These are phyloP conservation scores for Stramenopiles sp. DNA, from an alignment of 352 stramenopile genomes.

Conservation along the genomic window DNA sequence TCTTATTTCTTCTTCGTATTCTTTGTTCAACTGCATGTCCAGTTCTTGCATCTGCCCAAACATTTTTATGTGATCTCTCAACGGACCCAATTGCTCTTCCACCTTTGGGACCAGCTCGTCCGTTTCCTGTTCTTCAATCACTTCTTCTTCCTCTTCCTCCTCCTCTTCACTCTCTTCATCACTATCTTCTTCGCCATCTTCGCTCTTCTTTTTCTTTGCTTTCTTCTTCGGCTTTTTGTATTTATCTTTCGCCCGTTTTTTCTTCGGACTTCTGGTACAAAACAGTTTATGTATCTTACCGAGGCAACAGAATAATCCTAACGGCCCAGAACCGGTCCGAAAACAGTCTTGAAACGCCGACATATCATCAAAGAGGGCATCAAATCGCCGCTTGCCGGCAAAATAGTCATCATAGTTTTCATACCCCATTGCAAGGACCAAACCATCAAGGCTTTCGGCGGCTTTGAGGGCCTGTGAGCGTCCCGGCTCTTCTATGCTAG, in stretches of 20 bases:
- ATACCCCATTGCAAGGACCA: constrained; percentile 15
- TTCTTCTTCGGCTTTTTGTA: constrained; percentile 7
- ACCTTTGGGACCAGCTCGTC: constrained; percentile 18
- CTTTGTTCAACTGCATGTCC: constrained; percentile 43
- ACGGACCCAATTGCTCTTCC: not conserved
- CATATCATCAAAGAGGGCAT: not conserved
- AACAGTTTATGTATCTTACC: not conserved
- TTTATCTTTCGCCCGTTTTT: not conserved
- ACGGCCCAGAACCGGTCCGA: not conserved
- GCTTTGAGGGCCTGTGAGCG: constrained; percentile 39
- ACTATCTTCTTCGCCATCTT: not conserved
- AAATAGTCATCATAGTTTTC: constrained; percentile 24
- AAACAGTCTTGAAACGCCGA: not conserved
- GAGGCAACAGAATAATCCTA: not conserved
- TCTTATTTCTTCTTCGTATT: constrained; percentile 62
- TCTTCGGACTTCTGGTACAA: not conserved
- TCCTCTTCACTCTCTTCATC: constrained; percentile 12
- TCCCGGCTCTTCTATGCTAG: constrained; percentile 23
- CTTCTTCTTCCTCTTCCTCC: constrained; percentile 13
- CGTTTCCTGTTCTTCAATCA: constrained; percentile 16
- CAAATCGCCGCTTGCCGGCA: constrained; percentile 26
- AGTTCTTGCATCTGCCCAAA: constrained; percentile 37
- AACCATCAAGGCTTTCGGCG: constrained; percentile 37
- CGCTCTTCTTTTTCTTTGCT: not conserved
- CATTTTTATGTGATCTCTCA: constrained; percentile 23